A percentile compares a stretch with the other conserved stretches of the same genome.
These are phyloP conservation scores for Comarum palustre DNA, from an alignment of 306 rosid species.

Conservation along the genomic window DNA sequence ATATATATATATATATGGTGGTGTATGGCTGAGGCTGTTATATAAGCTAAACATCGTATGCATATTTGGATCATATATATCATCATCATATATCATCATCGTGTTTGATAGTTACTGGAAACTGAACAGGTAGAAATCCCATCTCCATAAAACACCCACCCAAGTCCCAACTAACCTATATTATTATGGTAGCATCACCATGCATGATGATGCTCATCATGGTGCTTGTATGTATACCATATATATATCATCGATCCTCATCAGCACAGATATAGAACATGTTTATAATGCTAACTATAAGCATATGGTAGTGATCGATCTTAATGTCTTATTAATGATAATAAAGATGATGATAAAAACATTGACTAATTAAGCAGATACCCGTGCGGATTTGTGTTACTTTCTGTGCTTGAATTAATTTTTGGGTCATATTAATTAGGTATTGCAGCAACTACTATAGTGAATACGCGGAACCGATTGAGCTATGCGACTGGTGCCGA, in stretches of 20 bases:
- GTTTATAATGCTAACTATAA: neutral
- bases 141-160: constrained; percentile 20
- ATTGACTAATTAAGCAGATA: neutral
- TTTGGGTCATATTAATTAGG: constrained; percentile 24
- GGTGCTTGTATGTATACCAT: neutral
- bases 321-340: neutral
- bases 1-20: neutral
- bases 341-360: neutral
- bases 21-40: neutral
- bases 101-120: constrained; percentile 29
- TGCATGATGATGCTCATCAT: constrained; percentile 4
- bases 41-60: neutral
- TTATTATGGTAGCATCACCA: constrained; percentile 15
- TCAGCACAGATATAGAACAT: constrained; percentile 2
- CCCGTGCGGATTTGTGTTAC: constrained; percentile 6
- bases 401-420: constrained; percentile 9
- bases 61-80: constrained; percentile 1
- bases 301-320: neutral
- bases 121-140: constrained; percentile 27
- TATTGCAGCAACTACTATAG: constrained; percentile 81
- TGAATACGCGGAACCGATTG: constrained; percentile 49
- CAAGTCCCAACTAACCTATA: constrained; percentile 24
- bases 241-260: neutral
- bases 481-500: constrained; percentile 88
- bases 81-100: neutral